Evolutionary conservation across 1,284 basidiomycete species (phyloP).

Genomic region (Pisolithus thermaeus): DNA sequence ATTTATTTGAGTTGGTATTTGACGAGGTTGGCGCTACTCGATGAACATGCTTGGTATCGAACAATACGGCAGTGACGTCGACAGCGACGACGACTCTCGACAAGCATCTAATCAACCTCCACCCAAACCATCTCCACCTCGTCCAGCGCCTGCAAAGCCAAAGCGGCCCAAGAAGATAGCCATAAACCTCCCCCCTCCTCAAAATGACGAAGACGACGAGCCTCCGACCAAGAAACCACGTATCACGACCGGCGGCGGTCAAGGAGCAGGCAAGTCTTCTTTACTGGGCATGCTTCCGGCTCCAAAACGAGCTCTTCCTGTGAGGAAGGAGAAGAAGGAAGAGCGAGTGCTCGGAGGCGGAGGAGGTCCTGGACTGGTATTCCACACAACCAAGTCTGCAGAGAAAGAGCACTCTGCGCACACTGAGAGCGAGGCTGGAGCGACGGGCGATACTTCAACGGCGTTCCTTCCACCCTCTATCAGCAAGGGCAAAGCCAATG

Average conservation of each 20-base stretch:
- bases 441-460: constrained; percentile 14
- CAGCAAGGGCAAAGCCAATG: constrained; percentile 51
- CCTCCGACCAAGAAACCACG: constrained; percentile 57
- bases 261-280: constrained; percentile 56
- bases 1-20: neutral
- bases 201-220: constrained; percentile 37
- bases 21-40: no score
- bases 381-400: constrained; percentile 33
- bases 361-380: constrained; percentile 52
- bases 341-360: constrained; percentile 63
- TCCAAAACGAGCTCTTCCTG: constrained; percentile 50
- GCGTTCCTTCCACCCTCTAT: constrained; percentile 56
- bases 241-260: constrained; percentile 29
- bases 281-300: constrained; percentile 70
- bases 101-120: constrained; percentile 21
- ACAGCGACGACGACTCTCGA: constrained; percentile 41
- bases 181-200: constrained; percentile 51
- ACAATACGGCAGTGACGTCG: constrained; percentile 67
- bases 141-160: constrained; percentile 20
- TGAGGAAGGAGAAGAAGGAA: constrained; percentile 14
- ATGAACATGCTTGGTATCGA: constrained; percentile 62
- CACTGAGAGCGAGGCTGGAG: constrained; percentile 9
- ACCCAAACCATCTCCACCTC: constrained; percentile 16
- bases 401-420: neutral
- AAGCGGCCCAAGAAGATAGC: constrained; percentile 65